A percentile compares a stretch with the other conserved stretches of the same genome.
These are phyloP conservation scores for Yamagishiella unicocca DNA, from an alignment of 139 green algal species.

Conservation along the genomic window DNA sequence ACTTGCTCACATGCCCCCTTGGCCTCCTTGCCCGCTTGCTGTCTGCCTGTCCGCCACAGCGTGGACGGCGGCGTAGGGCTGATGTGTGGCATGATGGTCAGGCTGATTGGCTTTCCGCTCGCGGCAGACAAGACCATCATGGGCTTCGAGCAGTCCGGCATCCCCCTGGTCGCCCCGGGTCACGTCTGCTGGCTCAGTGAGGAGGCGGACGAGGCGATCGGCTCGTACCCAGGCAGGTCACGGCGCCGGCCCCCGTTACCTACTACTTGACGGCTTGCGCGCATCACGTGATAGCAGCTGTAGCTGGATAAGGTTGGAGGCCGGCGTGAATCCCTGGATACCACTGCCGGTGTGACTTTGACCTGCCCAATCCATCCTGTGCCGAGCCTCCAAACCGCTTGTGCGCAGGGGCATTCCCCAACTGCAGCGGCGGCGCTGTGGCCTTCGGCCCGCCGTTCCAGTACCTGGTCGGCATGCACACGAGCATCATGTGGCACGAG, in stretches of 20 bases:
- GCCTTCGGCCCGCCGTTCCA: background rate
- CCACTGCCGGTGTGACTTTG: background rate
- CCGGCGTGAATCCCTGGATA: background rate
- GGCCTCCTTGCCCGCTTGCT: background rate
- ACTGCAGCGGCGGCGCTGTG: constrained; percentile 14
- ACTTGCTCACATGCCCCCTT: constrained; percentile 24
- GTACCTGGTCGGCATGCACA: constrained; percentile 23
- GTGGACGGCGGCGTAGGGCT: constrained; percentile 11
- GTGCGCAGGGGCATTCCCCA: background rate
- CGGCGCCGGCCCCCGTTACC: background rate
- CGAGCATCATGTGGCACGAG: constrained; percentile 1
- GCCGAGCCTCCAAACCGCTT: background rate
- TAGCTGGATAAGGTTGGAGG: constrained; percentile 1
- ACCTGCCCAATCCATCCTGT: background rate
- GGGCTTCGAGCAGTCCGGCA: constrained; percentile 15
- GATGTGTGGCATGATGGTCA: background rate
- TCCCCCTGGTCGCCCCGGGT: constrained; percentile 2
- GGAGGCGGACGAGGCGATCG: background rate
- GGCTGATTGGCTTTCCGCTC: constrained; percentile 17
- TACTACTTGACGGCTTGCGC: constrained; percentile 8
- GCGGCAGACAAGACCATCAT: background rate
- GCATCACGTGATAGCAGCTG: background rate
- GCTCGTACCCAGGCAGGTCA: constrained; percentile 7
- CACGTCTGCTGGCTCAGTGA: constrained; percentile 11
- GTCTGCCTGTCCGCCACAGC: constrained; percentile 4